These are phyloP conservation scores for Fusarium lyarnte DNA, from an alignment of 2,329 filamentous ascomycete genomes.

Conservation along the genomic window DNA sequence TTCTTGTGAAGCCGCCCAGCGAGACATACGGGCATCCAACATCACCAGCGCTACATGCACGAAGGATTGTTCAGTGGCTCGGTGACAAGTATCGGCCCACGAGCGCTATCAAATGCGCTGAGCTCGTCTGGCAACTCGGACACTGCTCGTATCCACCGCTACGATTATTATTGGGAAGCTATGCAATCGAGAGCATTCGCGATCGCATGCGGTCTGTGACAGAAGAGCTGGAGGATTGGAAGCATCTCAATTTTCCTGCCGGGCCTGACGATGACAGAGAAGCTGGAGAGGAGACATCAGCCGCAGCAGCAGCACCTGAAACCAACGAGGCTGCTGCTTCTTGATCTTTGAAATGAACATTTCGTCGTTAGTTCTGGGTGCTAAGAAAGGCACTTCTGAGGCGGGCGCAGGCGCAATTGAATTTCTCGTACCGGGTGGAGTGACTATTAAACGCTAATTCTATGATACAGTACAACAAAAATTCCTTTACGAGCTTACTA, in stretches of 20 bases:
- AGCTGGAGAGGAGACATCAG: slow-evolving; percentile 23
- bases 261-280: slow-evolving; percentile 41
- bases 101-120: slow-evolving; percentile 90
- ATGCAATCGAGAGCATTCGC: slow-evolving; percentile 94
- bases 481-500: slow-evolving; percentile 22
- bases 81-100: slow-evolving; percentile 86
- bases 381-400: not conserved
- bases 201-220: slow-evolving; percentile 90
- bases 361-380: not conserved
- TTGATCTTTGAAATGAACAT: slow-evolving; percentile 5
- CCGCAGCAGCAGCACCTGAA: slow-evolving; percentile 7
- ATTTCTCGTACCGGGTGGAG: slow-evolving; percentile 1
- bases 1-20: slow-evolving; percentile 86
- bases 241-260: slow-evolving; percentile 77
- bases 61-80: slow-evolving; percentile 93
- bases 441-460: slow-evolving; percentile 3
- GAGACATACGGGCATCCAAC: slow-evolving; percentile 81
- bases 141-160: slow-evolving; percentile 96
- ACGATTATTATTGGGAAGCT: slow-evolving; percentile 86
- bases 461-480: slow-evolving; percentile 8
- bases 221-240: slow-evolving; percentile 95
- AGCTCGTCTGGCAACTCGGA: slow-evolving; percentile 92
- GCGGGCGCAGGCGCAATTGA: not conserved
- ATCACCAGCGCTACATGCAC: slow-evolving; percentile 87
- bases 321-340: slow-evolving; percentile 19